These are phyloP conservation scores for Phytophthora hibernalis DNA, from an alignment of 352 stramenopile species.

Conservation along the genomic window DNA sequence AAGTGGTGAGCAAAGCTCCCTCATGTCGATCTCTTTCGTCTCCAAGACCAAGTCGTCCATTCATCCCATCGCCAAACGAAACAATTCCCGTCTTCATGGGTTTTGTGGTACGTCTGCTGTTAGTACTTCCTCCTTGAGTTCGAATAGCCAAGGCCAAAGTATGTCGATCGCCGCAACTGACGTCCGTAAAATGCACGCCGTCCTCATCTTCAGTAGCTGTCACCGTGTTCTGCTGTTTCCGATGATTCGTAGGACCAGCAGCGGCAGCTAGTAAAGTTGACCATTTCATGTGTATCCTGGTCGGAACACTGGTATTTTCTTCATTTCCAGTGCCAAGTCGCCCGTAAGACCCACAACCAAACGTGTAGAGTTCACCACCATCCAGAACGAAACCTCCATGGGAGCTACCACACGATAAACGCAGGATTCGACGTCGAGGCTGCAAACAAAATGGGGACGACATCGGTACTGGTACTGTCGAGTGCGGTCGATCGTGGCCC, in stretches of 20 bases:
- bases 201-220: slow-evolving; percentile 33
- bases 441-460: slow-evolving; percentile 34
- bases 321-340: slow-evolving; percentile 54
- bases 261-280: slow-evolving; percentile 30
- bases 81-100: slow-evolving; percentile 54
- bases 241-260: slow-evolving; percentile 1
- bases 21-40: slow-evolving; percentile 55
- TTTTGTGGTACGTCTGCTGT: slow-evolving; percentile 11
- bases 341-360: slow-evolving; percentile 69
- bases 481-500: slow-evolving; percentile 36
- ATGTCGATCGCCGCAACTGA: slow-evolving; percentile 77
- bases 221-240: slow-evolving; percentile 16
- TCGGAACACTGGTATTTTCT: slow-evolving; percentile 29
- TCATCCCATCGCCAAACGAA: slow-evolving; percentile 73
- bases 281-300: slow-evolving; percentile 52
- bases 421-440: slow-evolving; percentile 40
- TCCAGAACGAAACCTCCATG: slow-evolving; percentile 76
- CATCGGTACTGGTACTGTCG: slow-evolving; percentile 16
- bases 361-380: slow-evolving; percentile 67
- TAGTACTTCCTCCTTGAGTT: not conserved
- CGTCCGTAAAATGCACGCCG: slow-evolving; percentile 57
- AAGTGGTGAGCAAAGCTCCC: slow-evolving; percentile 52
- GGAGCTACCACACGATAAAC: slow-evolving; percentile 56
- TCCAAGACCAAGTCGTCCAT: slow-evolving; percentile 66
- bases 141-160: slow-evolving; percentile 49